Evolutionary conservation across 164 flowering plant genomes (phyloP).

Genomic region (Chimonanthus salicifolius): DNA sequence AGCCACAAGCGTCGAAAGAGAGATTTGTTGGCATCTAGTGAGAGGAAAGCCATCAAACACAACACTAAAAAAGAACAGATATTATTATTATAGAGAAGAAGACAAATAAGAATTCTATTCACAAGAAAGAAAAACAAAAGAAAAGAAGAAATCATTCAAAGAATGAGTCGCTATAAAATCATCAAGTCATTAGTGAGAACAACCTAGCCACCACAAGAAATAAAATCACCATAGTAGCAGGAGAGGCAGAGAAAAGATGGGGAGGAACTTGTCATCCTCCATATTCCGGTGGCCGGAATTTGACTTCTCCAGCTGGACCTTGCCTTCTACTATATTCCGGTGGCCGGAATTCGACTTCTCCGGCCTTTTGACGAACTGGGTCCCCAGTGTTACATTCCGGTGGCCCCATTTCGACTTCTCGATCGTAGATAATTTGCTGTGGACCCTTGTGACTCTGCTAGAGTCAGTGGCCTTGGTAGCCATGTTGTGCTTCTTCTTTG

Average conservation of each 20-base stretch:
- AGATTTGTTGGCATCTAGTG: too few species aligned
- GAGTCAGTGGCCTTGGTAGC: conserved; percentile 55
- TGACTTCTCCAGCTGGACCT: not conserved
- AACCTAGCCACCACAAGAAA: not conserved
- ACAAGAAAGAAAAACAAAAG: too few species aligned
- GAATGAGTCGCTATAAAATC: not conserved
- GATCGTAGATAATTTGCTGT: conserved; percentile 46
- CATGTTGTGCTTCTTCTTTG: conserved; percentile 65
- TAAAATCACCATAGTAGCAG: too few species aligned
- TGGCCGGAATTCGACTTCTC: conserved; percentile 12
- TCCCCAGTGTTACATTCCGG: not conserved
- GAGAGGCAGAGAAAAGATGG: not conserved
- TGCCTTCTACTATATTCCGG: not conserved
- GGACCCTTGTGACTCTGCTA: conserved; percentile 37
- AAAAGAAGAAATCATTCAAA: not conserved
- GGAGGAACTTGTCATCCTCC: conserved; percentile 4
- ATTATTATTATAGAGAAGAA: too few species aligned
- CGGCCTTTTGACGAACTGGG: not conserved
- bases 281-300: conserved; percentile 8
- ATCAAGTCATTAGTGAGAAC: not conserved
- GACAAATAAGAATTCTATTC: too few species aligned
- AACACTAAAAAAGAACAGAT: too few species aligned
- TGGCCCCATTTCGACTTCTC: conserved; percentile 32
- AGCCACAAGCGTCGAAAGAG: too few species aligned
- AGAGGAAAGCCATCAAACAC: too few species aligned